These are phyloP conservation scores for Amphichorda felina DNA, from an alignment of 2,329 filamentous ascomycete species.

Conservation along the genomic window DNA sequence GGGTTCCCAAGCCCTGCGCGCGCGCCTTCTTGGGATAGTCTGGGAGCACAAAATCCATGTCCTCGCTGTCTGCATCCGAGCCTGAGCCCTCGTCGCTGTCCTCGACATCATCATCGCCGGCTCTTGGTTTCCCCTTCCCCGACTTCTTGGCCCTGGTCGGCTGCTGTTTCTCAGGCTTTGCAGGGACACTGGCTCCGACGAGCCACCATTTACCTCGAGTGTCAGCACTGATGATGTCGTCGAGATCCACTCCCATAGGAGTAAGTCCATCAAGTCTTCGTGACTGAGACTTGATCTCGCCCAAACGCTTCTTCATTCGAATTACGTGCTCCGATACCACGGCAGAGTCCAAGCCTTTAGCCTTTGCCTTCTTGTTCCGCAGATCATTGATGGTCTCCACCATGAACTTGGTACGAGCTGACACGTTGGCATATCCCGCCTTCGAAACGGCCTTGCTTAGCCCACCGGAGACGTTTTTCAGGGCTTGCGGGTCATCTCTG, in stretches of 20 bases:
- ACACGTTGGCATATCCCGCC: constrained; percentile 57
- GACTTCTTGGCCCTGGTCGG: neutral
- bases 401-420: constrained; percentile 92
- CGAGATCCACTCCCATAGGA: constrained; percentile 68
- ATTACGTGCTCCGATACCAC: constrained; percentile 72
- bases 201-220: constrained; percentile 98
- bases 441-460: constrained; percentile 62
- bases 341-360: constrained; percentile 55
- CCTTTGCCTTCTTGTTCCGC: constrained; percentile 86
- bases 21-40: constrained; percentile 64
- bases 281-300: constrained; percentile 53
- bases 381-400: constrained; percentile 90
- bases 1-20: constrained; percentile 77
- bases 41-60: constrained; percentile 39
- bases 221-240: constrained; percentile 72
- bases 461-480: constrained; percentile 79
- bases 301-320: constrained; percentile 80
- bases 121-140: constrained; percentile 3
- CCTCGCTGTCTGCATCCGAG: constrained; percentile 26
- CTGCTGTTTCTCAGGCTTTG: constrained; percentile 8
- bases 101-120: constrained; percentile 11
- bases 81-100: constrained; percentile 9
- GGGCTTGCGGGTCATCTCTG: constrained; percentile 73
- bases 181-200: constrained; percentile 83
- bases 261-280: constrained; percentile 59